Base-by-base conservation (phyloP, 129 eudicot genomes). In the Artemisia annua region DNA sequence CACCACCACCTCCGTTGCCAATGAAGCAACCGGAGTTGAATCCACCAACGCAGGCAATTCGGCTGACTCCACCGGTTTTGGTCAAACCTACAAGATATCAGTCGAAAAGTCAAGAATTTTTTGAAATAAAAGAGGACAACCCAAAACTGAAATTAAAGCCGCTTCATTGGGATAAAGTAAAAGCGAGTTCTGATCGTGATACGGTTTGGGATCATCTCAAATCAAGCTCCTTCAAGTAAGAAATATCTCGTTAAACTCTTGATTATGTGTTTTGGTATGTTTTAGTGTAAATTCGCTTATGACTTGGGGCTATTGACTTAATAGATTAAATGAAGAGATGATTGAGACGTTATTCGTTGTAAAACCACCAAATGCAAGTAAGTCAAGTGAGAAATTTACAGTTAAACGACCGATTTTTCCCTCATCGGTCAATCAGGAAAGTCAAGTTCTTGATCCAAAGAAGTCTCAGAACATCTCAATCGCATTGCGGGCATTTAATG, bases 131-230 rank as follows among this genome's bases (percentile, higher is more conserved):
- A 17, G 86, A 87, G 70, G 84, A 84, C 53, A 82, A 80, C 56
- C 90, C 66, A 0, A 88, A 86, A 69, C 87, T 86, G 65, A 95
- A 91, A 71, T 48, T 90, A 67, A 95, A 95, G 82, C 91, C 95
- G 0, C 69, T 95, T 76, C 99, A 95, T 69, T 95, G 97, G 99
- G 99, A 90, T 77, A 95, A 95, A 91, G 95, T 95, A 0, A 88
- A 86, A 83, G 97, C 96, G 20, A 88, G 91, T 49, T 95, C 97
- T 6, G 97, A 95, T 83, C 83, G 85, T 48, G 99, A 95, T 71
- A 95, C 82, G 87, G 99, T 85, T 76, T 95, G 97, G 99, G 99
- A 95, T 82, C 97, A 88, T 58, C 97, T 95, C 16, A 86, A 85
- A 82, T 88, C 90, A 5, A 95, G 96, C 83, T 95, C 99, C 1